Percentiles rank a stretch among this genome's conserved stretches.
These are phyloP conservation scores for Ceratobasidium sp. DNA, from an alignment of 1,284 basidiomycete genomes.

Conservation along the genomic window DNA sequence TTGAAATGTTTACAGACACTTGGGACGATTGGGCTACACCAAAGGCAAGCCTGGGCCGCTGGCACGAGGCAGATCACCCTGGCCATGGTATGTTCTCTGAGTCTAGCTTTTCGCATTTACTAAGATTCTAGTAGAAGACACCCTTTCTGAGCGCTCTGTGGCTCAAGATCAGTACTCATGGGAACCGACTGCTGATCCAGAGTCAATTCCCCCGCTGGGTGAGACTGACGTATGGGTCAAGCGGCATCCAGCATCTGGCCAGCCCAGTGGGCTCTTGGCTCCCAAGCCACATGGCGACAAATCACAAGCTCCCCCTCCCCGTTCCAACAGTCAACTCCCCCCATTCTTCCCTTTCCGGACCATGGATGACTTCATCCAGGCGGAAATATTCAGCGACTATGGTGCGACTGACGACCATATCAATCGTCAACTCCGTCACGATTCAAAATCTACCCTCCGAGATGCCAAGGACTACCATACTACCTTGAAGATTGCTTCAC, in stretches of 20 bases:
- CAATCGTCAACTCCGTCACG: neutral
- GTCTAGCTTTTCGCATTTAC: no score
- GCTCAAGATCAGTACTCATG: no score
- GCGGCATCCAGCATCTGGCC: no score
- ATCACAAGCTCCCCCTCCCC: neutral
- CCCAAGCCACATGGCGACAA: neutral
- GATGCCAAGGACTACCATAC: neutral
- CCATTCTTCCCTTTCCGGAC: neutral
- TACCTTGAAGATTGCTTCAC: neutral
- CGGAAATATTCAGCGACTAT: constrained; percentile 1
- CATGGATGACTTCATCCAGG: neutral
- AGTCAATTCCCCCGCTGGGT: neutral
- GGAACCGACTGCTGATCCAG: neutral
- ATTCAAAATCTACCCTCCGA: neutral
- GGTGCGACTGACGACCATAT: neutral
- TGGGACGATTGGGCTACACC: no score
- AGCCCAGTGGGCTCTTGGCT: no score
- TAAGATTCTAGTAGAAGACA: no score
- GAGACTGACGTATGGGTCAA: no score
- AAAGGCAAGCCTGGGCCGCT: no score
- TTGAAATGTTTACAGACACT: no score
- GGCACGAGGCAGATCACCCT: no score
- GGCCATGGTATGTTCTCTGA: no score
- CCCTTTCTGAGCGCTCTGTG: no score
- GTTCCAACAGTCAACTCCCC: neutral